phyloP scores from a whole-genome alignment of 306 rosid genomes.

The Comarum palustre region DNA sequence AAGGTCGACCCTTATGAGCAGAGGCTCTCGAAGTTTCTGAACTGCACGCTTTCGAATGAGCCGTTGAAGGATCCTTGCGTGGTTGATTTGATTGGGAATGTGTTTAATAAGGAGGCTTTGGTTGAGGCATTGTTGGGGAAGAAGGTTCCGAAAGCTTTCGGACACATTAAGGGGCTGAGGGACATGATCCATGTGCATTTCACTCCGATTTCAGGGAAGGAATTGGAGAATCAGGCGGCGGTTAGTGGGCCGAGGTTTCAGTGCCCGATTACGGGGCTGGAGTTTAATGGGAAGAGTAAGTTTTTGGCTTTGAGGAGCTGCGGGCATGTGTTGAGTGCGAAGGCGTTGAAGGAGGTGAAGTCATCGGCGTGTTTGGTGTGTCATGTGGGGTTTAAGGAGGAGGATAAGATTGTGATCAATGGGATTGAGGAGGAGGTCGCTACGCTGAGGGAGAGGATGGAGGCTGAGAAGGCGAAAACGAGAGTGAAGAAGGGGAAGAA shows the following conservation, averaged over 20 bases:
- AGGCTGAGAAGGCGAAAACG: slow-evolving; percentile 54
- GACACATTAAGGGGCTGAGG: slow-evolving; percentile 77
- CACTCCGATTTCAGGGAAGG: slow-evolving; percentile 42
- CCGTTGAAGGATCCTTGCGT: slow-evolving; percentile 88
- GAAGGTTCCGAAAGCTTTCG: slow-evolving; percentile 87
- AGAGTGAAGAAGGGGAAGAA: slow-evolving; percentile 68
- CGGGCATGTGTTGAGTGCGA: slow-evolving; percentile 89
- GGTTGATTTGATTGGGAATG: slow-evolving; percentile 71
- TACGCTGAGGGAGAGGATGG: slow-evolving; percentile 73
- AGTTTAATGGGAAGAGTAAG: slow-evolving; percentile 76
- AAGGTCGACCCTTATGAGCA: slow-evolving; percentile 88
- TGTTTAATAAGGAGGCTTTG: slow-evolving; percentile 73
- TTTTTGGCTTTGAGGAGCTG: slow-evolving; percentile 71
- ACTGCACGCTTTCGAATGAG: slow-evolving; percentile 75
- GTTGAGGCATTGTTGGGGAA: slow-evolving; percentile 79
- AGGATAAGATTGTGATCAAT: slow-evolving; percentile 71
- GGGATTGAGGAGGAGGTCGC: slow-evolving; percentile 84
- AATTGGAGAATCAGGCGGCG: neutral
- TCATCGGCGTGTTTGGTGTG: slow-evolving; percentile 70
- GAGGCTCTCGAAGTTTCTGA: slow-evolving; percentile 79
- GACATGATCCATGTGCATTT: slow-evolving; percentile 69
- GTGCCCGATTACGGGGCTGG: slow-evolving; percentile 81
- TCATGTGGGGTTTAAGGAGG: slow-evolving; percentile 48
- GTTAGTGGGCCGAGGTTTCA: slow-evolving; percentile 46
- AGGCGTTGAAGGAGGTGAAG: slow-evolving; percentile 83